Evolutionary conservation across 305 asterid genomes (phyloP).

Genomic region (Fraxinus floribunda): DNA sequence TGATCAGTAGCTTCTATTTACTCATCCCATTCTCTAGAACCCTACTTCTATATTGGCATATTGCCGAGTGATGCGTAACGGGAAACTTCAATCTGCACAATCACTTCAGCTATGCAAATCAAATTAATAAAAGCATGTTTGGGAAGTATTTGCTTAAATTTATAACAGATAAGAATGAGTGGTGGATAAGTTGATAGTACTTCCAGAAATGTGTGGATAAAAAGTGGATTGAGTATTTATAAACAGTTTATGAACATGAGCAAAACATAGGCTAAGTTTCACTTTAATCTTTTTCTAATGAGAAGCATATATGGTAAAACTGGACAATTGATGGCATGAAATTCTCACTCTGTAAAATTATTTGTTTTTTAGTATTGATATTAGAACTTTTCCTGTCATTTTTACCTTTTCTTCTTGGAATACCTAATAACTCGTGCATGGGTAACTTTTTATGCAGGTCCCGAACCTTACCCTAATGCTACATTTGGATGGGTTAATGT

Average conservation of each 20-base stretch:
- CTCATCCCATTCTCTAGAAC: neutral
- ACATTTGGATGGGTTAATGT: conserved; percentile 60
- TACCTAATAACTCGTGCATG: neutral
- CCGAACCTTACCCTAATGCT: conserved; percentile 44
- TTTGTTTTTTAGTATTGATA: neutral
- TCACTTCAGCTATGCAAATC: neutral
- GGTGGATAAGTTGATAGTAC: neutral
- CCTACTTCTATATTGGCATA: neutral
- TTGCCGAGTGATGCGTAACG: neutral
- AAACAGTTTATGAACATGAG: neutral
- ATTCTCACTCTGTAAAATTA: neutral
- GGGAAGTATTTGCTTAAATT: neutral
- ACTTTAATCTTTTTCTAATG: neutral
- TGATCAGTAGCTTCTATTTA: neutral
- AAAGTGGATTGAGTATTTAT: neutral
- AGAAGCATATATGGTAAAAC: neutral
- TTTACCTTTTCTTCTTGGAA: neutral
- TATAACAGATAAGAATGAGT: neutral
- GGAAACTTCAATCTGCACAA: neutral
- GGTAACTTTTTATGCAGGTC: conserved; percentile 34
- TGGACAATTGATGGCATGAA: neutral
- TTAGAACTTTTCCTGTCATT: neutral
- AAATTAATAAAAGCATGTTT: neutral
- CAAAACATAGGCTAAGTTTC: neutral
- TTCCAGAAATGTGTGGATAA: neutral